Conservation (phyloP, 1,284 basidiomycete species). For the Heterobasidion occidentale region DNA sequence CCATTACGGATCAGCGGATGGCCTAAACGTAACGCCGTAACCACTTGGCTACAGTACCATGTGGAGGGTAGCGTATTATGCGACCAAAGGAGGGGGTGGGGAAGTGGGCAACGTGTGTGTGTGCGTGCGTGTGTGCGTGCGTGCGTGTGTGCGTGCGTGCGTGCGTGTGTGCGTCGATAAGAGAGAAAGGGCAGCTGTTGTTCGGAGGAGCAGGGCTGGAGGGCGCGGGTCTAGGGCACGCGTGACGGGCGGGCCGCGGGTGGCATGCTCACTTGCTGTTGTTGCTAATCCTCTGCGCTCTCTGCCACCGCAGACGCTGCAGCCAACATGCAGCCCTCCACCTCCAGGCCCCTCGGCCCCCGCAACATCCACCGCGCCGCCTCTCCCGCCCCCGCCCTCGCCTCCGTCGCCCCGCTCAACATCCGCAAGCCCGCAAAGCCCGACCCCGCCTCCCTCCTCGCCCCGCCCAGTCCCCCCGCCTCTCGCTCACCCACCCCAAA, state of each 20-base stretch:
- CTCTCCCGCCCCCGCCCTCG: conserved; percentile 33
- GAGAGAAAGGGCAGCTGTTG: too few relatives aligned
- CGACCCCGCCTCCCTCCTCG: conserved; percentile 16
- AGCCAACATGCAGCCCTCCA: conserved; percentile 19
- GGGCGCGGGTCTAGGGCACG: too few relatives aligned
- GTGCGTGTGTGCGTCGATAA: too few relatives aligned
- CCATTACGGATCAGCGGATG: conserved; percentile 39
- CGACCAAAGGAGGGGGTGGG: too few relatives aligned
- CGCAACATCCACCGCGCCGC: conserved; percentile 36
- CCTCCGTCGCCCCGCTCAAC: conserved; percentile 31
- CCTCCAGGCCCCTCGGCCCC: conserved; percentile 49
- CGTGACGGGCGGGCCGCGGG: too few relatives aligned
- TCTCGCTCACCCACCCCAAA: conserved; percentile 18
- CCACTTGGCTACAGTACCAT: conserved; percentile 55
- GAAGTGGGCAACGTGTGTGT: too few relatives aligned
- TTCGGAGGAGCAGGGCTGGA: too few relatives aligned
- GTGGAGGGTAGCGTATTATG: neutral
- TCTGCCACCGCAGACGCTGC: neutral
- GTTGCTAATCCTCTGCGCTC: neutral
- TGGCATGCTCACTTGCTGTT: too few relatives aligned
- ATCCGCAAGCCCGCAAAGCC: conserved; percentile 28
- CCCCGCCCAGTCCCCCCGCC: conserved; percentile 13
- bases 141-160: too few relatives aligned
- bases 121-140: too few relatives aligned
- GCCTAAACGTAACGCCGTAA: conserved; percentile 58